Base-by-base conservation (phyloP, 2,329 filamentous ascomycete genomes). In the Fusarium sororula region DNA sequence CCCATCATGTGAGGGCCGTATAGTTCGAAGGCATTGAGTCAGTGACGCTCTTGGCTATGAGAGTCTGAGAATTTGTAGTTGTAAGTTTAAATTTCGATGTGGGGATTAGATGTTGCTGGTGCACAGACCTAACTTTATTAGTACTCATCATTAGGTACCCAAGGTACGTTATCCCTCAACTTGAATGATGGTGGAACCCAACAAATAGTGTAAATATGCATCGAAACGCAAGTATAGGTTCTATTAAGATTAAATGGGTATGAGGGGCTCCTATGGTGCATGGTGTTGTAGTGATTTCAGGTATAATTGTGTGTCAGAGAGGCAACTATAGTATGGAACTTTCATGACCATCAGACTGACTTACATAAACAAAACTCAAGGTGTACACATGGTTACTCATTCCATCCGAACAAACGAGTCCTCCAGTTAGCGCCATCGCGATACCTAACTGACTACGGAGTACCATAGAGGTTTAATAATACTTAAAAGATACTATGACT, bases 1-100 rank as follows among this genome's bases (percentile, higher is more conserved):
- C 77, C 80, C 83, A 84, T 84, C 68, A 75, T 72, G 77, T 58
- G 63, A 65, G 56, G 61, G 65, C 75, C 75, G 80, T 81, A 55
- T 38, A 56, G 54, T 54, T 65, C 22, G 60, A 57, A 28, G 32
- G 50, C 70, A 71, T 75, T 32, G 57, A 66, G 67, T 60, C 50
- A 24, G n/a, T 56, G 45, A 42, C 15, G 60, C 54, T 73, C 53
- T n/a, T 44, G 26, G 44, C 28, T 28, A 30, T 51, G 22, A 20
- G 26, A 53, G 28, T 55, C 12, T 28, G 22, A 45, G 30, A 55
- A 42, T 20, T 42, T 39, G 47, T 45, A 37, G 47, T 60, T 56
- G 47, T 66, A 50, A 63, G 50, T 72, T 39, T 13, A 54, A 42
- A 53, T 45, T 72, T 72, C 38, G 37, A 59, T 48, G 68, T 68